Evolutionary conservation across 2,329 filamentous ascomycete genomes (phyloP).

Genomic region (Arthrinium puccinioides): DNA sequence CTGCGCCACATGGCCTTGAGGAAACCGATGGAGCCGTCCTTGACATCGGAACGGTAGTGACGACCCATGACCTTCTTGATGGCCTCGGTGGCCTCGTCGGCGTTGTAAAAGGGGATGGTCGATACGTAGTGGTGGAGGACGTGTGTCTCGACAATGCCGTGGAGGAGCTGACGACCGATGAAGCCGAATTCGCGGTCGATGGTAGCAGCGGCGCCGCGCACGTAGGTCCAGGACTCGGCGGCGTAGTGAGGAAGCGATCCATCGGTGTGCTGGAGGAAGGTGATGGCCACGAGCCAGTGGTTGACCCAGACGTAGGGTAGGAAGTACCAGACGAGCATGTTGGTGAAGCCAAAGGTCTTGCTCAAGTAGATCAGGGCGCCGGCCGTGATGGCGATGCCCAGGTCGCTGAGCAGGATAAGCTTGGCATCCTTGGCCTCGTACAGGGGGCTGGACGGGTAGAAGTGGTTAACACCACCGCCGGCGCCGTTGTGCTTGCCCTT

Average conservation of each 20-base stretch:
- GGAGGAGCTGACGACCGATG: slow-evolving; percentile 81
- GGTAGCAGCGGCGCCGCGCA: slow-evolving; percentile 87
- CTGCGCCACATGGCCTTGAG: slow-evolving; percentile 73
- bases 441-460: slow-evolving; percentile 78
- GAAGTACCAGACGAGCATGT: slow-evolving; percentile 92
- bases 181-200: slow-evolving; percentile 98
- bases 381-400: slow-evolving; percentile 63
- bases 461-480: slow-evolving; percentile 85
- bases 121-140: slow-evolving; percentile 97
- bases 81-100: slow-evolving; percentile 87
- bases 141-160: slow-evolving; percentile 97
- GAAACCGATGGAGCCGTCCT: slow-evolving; percentile 76
- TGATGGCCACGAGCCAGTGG: slow-evolving; percentile 98
- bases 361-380: slow-evolving; percentile 61
- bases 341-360: slow-evolving; percentile 73
- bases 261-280: slow-evolving; percentile 95
- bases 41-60: slow-evolving; percentile 82
- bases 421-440: slow-evolving; percentile 89
- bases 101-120: slow-evolving; percentile 94
- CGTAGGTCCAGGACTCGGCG: slow-evolving; percentile 80
- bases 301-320: slow-evolving; percentile 96
- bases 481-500: slow-evolving; percentile 84
- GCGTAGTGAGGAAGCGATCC: slow-evolving; percentile 90
- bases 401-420: slow-evolving; percentile 77
- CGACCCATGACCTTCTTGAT: slow-evolving; percentile 92